Percentiles rank a stretch among this genome's conserved stretches.
These are phyloP conservation scores for Croton setiger DNA, from an alignment of 441 rosid genomes.

Conservation along the genomic window DNA sequence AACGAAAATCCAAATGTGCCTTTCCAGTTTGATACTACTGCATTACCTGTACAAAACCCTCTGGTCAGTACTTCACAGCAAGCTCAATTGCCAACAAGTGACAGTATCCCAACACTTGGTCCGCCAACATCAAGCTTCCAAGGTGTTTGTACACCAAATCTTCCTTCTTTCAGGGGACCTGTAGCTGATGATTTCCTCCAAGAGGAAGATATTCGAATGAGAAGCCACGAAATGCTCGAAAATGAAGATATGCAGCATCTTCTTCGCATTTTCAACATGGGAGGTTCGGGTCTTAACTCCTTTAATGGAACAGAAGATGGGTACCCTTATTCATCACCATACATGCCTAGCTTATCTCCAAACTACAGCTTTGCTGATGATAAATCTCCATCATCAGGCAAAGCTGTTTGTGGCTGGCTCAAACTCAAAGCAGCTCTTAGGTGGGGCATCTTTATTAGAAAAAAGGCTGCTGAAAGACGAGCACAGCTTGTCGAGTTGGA, in stretches of 20 bases:
- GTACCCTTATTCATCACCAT: constrained; percentile 49
- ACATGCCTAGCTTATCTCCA: constrained; percentile 43
- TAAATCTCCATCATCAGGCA: constrained; percentile 64
- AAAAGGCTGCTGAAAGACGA: constrained; percentile 88
- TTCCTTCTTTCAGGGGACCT: constrained; percentile 38
- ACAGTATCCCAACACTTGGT: constrained; percentile 43
- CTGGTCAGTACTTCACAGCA: constrained; percentile 34
- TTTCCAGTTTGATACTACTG: constrained; percentile 40
- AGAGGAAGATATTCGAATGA: constrained; percentile 79
- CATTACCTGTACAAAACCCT: constrained; percentile 48
- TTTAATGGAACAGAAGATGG: constrained; percentile 51
- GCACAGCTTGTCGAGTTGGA: constrained; percentile 81
- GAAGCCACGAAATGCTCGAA: constrained; percentile 88
- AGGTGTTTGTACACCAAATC: constrained; percentile 33
- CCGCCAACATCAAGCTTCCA: constrained; percentile 42
- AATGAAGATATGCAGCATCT: constrained; percentile 90
- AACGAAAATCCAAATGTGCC: constrained; percentile 43
- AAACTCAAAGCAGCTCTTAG: constrained; percentile 96
- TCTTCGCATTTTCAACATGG: constrained; percentile 69
- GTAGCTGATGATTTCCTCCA: constrained; percentile 47
- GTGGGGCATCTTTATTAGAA: constrained; percentile 87
- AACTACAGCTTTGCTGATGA: constrained; percentile 48
- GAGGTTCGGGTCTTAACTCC: constrained; percentile 44
- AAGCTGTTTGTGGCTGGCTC: constrained; percentile 93
- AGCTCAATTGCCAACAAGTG: constrained; percentile 35